A percentile compares a stretch with the other conserved stretches of the same genome.
Evolutionary conservation across 2,329 filamentous ascomycete species (phyloP).

Genomic region (Teratosphaeria nubilosa): DNA sequence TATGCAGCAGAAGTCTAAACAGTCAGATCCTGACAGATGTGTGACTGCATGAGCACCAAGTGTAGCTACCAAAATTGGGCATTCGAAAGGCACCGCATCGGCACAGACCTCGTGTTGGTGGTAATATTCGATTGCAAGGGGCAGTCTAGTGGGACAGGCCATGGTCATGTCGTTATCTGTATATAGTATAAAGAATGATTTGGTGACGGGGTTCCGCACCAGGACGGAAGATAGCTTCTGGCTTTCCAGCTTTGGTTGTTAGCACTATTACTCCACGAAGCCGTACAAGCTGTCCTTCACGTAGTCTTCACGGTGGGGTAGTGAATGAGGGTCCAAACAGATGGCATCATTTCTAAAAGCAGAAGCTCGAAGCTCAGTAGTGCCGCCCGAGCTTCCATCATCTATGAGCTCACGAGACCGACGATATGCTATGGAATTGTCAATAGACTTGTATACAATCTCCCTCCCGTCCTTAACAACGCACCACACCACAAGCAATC

Average conservation of each 20-base stretch:
- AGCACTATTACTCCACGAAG: no score
- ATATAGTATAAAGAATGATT: no score
- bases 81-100: background rate
- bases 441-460: background rate
- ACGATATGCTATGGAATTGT: background rate
- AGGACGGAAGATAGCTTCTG: no score
- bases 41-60: background rate
- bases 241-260: no score
- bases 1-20: background rate
- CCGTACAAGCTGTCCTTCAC: no score
- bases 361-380: background rate
- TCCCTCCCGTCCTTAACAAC: background rate
- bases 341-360: background rate
- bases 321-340: background rate
- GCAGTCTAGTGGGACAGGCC: no score
- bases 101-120: no score
- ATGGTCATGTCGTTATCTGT: no score
- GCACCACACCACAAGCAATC: background rate
- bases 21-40: background rate
- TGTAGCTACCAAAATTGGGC: background rate
- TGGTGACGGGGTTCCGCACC: no score
- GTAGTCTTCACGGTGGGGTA: background rate
- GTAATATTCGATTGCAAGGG: no score
- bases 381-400: background rate
- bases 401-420: background rate